These are phyloP conservation scores for Knoxdaviesia capensis DNA, from an alignment of 2,329 filamentous ascomycete genomes.

Conservation along the genomic window DNA sequence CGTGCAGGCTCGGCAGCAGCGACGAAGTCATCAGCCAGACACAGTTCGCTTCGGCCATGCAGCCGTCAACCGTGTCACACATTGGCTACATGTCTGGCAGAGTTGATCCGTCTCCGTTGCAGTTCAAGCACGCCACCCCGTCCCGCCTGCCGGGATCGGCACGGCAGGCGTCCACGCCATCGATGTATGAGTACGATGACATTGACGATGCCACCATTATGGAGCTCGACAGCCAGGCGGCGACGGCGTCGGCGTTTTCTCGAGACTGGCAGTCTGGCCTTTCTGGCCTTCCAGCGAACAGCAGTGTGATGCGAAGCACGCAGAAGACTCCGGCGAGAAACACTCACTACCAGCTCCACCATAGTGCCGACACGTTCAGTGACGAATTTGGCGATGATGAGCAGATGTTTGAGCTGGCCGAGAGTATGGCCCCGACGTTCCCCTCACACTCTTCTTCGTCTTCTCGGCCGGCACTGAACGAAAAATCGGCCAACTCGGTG, in stretches of 20 bases:
- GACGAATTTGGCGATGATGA: neutral
- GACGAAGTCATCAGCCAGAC: neutral
- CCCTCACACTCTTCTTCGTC: conserved; percentile 5
- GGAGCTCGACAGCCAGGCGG: conserved; percentile 1
- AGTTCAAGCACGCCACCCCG: neutral
- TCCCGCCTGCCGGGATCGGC: neutral
- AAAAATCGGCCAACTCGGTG: conserved; percentile 26
- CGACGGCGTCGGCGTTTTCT: neutral
- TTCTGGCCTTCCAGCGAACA: neutral
- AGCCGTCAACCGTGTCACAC: neutral
- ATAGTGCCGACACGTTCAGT: neutral
- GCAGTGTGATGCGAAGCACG: too few species aligned
- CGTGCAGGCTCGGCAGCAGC: too few species aligned
- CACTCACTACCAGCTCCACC: neutral
- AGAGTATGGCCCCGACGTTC: neutral
- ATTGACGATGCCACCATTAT: conserved; percentile 3
- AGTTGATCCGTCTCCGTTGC: neutral
- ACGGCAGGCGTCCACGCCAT: neutral
- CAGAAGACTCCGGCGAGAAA: too few species aligned
- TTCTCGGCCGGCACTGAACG: conserved; percentile 19
- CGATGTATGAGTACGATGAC: conserved; percentile 1
- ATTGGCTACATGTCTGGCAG: neutral
- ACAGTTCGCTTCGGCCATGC: conserved; percentile 1
- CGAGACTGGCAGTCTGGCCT: neutral
- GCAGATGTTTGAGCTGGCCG: neutral